Evolutionary conservation across 2,329 filamentous ascomycete species (phyloP), one percentile per base, ranked within the genome.

Genomic region (Pseudonectria buxi): DNA sequence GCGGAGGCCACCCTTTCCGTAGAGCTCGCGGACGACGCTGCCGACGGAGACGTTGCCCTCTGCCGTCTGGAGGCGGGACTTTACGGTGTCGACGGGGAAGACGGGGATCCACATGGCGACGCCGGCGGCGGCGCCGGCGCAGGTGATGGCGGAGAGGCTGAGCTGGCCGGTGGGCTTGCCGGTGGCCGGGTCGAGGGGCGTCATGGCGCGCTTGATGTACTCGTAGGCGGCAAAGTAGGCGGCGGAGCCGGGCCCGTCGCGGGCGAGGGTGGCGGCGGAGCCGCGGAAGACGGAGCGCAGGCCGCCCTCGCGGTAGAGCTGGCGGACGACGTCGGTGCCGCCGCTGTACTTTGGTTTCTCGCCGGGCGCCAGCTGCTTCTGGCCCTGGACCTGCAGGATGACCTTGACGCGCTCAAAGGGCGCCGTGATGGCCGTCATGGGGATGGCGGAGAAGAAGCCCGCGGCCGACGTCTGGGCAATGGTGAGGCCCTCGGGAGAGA

Each of bases 91-190:
- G 46, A 98, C 76, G 14, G 92, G 92, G 76, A 98, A 98, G 28
- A 98, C 89, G 35, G 92, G 89, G 49, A 95, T 92, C 92, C 92
- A 98, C 92, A 98, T 98, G 44, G 92, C 92, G 16, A 98, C 78
- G 56, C 92, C 92, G 0, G 92, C 92, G 4, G 82, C 85, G 44
- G 86, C 92, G 51, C 92, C 92, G 2, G 92, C 92, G 18, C 78
- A 76, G 52, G 89, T 86, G 38, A 98, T 76, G 10, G 92, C 92
- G 2, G 77, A 68, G 44, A 98, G 69, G 53, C 83, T 90, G 39
- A 96, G 66, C 51, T 92, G 71, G 28, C 88, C 89, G 4, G 72
- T 76, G 3, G 84, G 75, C 55, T 82, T 79, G 15, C 86, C 87
- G 0, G 74, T 77, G 13, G 73, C 65, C 3, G 78, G 79, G 54